Conservation (phyloP, 2,329 filamentous ascomycete genomes). For the Colletotrichum cordylinicola region DNA sequence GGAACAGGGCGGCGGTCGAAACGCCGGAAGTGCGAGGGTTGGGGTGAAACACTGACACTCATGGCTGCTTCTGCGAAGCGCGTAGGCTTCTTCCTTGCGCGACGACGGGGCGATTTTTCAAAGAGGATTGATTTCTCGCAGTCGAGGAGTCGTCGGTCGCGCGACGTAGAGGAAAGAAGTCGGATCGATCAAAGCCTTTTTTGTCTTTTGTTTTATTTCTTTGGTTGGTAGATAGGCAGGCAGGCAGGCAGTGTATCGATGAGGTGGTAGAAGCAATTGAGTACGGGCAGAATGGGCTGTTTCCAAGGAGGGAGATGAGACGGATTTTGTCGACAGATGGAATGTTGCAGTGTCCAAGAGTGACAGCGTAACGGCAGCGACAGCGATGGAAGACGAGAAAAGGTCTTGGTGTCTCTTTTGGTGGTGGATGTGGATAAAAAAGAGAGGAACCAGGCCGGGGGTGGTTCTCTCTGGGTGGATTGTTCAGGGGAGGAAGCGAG, state of each 20-base stretch:
- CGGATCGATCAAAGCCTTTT: neutral
- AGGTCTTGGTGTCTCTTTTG: conserved; percentile 6
- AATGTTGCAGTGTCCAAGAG: neutral
- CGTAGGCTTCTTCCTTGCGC: conserved; percentile 25
- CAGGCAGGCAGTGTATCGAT: neutral
- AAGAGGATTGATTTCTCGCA: neutral
- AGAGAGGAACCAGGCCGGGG: neutral
- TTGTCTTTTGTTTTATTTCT: neutral
- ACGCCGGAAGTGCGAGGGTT: conserved; percentile 27
- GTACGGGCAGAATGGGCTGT: conserved; percentile 19
- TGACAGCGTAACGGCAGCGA: neutral
- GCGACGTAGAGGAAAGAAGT: neutral
- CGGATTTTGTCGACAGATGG: neutral
- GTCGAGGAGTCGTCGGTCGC: neutral
- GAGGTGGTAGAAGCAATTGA: conserved; percentile 17
- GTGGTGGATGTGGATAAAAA: neutral
- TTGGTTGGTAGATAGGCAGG: neutral
- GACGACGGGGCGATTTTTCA: neutral
- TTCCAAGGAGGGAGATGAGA: conserved; percentile 7
- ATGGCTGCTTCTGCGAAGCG: conserved; percentile 39
- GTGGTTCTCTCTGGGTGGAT: neutral
- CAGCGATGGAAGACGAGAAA: neutral
- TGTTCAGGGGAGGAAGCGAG: conserved; percentile 1
- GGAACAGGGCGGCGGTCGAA: conserved; percentile 14
- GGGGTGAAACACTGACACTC: conserved; percentile 53